phyloP scores from a whole-genome alignment of 495 filamentous ascomycete genomes.

The Aspergillus incahuasiensis region DNA sequence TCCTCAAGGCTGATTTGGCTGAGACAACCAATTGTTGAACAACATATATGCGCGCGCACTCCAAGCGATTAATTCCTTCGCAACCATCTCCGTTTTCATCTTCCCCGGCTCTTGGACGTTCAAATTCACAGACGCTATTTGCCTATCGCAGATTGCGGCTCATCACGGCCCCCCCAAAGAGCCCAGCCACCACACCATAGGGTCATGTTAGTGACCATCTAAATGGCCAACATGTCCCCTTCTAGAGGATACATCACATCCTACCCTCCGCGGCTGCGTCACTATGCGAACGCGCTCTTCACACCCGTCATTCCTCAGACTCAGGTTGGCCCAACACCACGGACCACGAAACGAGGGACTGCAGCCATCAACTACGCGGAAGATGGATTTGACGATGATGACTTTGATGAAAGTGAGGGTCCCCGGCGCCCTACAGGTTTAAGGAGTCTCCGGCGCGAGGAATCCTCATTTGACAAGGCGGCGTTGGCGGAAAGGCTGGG shows the following conservation, averaged over 20 bases:
- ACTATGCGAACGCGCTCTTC: conserved; percentile 88
- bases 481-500: conserved; percentile 69
- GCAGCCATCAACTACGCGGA: conserved; percentile 97
- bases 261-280: conserved; percentile 86
- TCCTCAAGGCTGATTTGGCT: background rate
- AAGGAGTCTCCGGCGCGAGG: conserved; percentile 76
- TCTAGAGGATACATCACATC: conserved; percentile 87
- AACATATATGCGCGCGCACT: background rate
- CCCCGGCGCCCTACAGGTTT: conserved; percentile 77
- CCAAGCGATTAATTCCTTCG: background rate
- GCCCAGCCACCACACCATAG: conserved; percentile 18
- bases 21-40: background rate
- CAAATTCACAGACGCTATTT: conserved; percentile 13
- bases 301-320: conserved; percentile 75
- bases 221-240: conserved; percentile 50
- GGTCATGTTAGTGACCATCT: conserved; percentile 40
- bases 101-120: background rate
- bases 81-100: background rate
- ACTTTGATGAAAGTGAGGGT: conserved; percentile 83
- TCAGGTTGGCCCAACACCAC: conserved; percentile 61
- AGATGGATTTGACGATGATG: conserved; percentile 89
- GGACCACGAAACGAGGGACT: conserved; percentile 95
- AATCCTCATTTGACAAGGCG: conserved; percentile 56
- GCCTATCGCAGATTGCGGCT: conserved; percentile 7
- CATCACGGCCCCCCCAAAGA: conserved; percentile 2